Evolutionary conservation across 2,329 filamentous ascomycete species (phyloP).

Genomic region (Ophiostoma himal-ulmi): DNA sequence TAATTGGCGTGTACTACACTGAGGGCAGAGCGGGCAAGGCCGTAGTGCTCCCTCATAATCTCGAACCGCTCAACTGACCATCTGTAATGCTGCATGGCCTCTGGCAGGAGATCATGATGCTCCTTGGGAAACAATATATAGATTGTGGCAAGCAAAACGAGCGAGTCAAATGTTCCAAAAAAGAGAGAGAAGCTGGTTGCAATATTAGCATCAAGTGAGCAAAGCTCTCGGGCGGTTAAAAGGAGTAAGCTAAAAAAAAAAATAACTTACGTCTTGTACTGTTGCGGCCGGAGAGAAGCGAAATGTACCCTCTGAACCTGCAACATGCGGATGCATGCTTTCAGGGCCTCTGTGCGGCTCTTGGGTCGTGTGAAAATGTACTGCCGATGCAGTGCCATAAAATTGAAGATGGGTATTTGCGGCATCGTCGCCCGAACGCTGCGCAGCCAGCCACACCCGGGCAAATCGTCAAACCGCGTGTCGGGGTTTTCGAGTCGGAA

Average conservation of each 20-base stretch:
- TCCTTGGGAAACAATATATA: conserved; percentile 57
- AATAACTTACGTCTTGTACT: conserved; percentile 41
- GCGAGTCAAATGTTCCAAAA: conserved; percentile 59
- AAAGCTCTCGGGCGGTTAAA: background rate
- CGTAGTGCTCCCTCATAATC: conserved; percentile 49
- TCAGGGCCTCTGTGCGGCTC: conserved; percentile 51
- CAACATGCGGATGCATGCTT: conserved; percentile 51
- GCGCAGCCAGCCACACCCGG: conserved; percentile 49
- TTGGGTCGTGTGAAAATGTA: conserved; percentile 54
- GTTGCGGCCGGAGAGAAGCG: conserved; percentile 43
- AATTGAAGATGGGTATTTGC: conserved; percentile 47
- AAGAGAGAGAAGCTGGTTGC: conserved; percentile 45
- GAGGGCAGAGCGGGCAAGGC: conserved; percentile 48
- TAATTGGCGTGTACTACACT: conserved; percentile 52
- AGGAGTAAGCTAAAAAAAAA: background rate
- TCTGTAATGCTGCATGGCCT: conserved; percentile 50
- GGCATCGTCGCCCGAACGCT: conserved; percentile 42
- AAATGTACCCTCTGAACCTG: conserved; percentile 49
- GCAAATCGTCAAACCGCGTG: conserved; percentile 49
- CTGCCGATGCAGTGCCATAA: conserved; percentile 56
- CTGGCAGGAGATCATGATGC: conserved; percentile 43
- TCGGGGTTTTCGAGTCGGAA: conserved; percentile 54
- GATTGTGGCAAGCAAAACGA: conserved; percentile 55
- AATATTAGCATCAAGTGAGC: background rate
- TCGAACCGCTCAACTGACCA: conserved; percentile 56